phyloP scores from a whole-genome alignment of 345 rosid species.

The Acer campestre region DNA sequence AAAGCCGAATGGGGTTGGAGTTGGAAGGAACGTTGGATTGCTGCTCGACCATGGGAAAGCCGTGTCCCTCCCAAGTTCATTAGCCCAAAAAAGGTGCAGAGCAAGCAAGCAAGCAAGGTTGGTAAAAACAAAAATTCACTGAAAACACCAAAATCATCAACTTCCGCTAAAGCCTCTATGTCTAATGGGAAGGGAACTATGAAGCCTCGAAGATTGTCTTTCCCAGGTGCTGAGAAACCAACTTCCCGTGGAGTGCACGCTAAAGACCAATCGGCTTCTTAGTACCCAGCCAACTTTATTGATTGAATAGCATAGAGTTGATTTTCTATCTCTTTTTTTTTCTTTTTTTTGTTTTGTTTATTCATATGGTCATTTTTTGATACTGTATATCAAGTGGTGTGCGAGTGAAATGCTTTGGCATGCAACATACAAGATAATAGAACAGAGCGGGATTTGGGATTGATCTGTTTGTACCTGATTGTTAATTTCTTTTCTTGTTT shows the following conservation, averaged over 20 bases:
- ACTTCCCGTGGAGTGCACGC: conserved; percentile 23
- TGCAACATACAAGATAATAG: neutral
- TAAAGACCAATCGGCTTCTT: conserved; percentile 1
- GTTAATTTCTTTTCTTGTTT: neutral
- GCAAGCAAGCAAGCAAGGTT: conserved; percentile 43
- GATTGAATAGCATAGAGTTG: neutral
- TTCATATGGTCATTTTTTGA: conserved; percentile 11
- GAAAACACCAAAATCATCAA: conserved; percentile 45
- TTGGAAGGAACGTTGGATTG: conserved; percentile 95
- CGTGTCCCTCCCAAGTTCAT: conserved; percentile 43
- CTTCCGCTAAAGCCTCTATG: conserved; percentile 43
- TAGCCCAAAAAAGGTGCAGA: conserved; percentile 60
- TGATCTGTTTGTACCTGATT: neutral
- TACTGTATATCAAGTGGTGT: conserved; percentile 17
- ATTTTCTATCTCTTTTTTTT: neutral
- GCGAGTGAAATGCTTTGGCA: conserved; percentile 12
- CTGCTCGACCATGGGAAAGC: conserved; percentile 94
- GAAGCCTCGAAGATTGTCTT: conserved; percentile 69
- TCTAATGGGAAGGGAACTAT: conserved; percentile 41
- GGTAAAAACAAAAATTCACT: conserved; percentile 46
- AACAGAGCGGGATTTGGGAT: neutral
- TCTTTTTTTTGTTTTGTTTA: neutral
- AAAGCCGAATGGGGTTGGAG: conserved; percentile 97
- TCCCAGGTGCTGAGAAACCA: conserved; percentile 55
- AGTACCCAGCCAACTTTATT: conserved; percentile 4